phyloP scores from a whole-genome alignment of 148 eudicot genomes.

The Cornus kousa region DNA sequence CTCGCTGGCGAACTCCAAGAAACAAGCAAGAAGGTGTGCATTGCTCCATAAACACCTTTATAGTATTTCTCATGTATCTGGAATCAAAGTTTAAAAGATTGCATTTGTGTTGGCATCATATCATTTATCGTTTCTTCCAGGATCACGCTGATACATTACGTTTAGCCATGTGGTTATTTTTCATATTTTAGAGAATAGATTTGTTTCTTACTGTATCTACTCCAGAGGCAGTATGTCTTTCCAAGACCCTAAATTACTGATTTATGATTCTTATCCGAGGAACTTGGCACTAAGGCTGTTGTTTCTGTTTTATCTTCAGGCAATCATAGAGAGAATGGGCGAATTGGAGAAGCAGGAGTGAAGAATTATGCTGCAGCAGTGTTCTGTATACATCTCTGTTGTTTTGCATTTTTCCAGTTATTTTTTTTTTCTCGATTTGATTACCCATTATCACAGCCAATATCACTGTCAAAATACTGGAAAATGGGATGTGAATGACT shows the following conservation, averaged over 20 bases:
- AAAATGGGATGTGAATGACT: not conserved
- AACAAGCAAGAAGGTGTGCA: conserved; percentile 73
- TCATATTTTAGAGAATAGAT: too few species aligned
- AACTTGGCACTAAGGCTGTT: not conserved
- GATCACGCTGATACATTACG: not conserved
- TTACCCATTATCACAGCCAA: not conserved
- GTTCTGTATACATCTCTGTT: not conserved
- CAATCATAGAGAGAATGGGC: conserved; percentile 81
- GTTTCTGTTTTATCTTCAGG: conserved; percentile 35
- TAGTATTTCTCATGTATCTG: not conserved
- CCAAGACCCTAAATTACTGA: not conserved
- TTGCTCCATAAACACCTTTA: not conserved
- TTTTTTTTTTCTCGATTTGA: not conserved
- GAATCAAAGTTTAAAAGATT: not conserved
- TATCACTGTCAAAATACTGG: not conserved
- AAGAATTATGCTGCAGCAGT: conserved; percentile 10
- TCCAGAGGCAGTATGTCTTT: not conserved
- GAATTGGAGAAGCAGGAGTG: conserved; percentile 80
- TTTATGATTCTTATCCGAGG: not conserved
- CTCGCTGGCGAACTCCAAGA: conserved; percentile 93
- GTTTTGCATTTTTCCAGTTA: not conserved
- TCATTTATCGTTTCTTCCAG: not conserved
- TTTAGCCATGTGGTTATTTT: not conserved
- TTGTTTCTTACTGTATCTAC: not conserved
- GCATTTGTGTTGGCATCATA: not conserved